Base-by-base conservation (phyloP, 179 eudicot species). In the Heliamphora pulchella region DNA sequence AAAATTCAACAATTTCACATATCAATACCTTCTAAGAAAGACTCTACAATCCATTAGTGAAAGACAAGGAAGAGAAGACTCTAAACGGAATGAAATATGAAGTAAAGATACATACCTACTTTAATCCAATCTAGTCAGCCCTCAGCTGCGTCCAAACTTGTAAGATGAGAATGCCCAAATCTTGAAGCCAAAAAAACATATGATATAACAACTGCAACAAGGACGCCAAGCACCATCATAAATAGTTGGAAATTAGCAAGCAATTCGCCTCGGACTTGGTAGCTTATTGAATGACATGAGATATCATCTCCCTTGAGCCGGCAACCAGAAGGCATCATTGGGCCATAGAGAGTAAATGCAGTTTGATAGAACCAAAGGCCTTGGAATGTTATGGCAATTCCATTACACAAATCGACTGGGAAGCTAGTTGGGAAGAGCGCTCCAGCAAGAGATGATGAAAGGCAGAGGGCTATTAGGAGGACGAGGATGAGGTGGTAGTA, bases 301-400 rank as follows among this genome's bases (percentile, higher is more conserved):
- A 95, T 87, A 55, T 85, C 82, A 77, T 83, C 74, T 64, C 71
- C 92, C 59, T 89, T 85, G 61, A 93, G 89, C 73, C 39, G 75
- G 75, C 98, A 95, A 17, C 98, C 98, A 5, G 82, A 76, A 5
- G 98, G 98, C 96, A 95, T 95, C 94, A 92, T 92, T 20, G 98
- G 90, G 15, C 98, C 98, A 57, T 95, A 95, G 9, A 95, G 93
- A 46, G 94, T 90, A 82, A 95, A 93, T 3, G 98, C 98, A 9
- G 94, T 92, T 82, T 95, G 98, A 83, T 92, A 95, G 85, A 95
- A 93, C 98, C 98, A 95, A 58, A 95, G 91, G 80, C 98, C 98
- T 85, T 95, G 98, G 39, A 95, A 92, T 8, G 97, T 85, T 59
- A 93, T 86, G 53, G 94, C 91, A 78, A 93, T 87, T 69, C 92